Conservation (phyloP, 2,329 filamentous ascomycete genomes). For the Alternaria gaisen region DNA sequence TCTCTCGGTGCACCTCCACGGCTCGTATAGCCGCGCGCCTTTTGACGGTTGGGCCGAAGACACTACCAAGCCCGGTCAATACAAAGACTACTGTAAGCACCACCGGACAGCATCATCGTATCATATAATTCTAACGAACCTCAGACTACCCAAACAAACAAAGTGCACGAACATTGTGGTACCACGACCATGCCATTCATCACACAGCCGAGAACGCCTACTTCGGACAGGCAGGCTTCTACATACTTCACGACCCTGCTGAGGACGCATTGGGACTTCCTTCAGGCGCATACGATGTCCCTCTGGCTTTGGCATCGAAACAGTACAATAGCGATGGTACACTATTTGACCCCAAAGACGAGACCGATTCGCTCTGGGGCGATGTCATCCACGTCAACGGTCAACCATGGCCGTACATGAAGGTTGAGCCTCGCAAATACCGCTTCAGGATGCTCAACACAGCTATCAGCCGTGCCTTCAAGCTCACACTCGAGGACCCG, state of each 20-base stretch:
- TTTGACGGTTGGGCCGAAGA: conserved; percentile 67
- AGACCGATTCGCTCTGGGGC: conserved; percentile 61
- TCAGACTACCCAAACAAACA: conserved; percentile 65
- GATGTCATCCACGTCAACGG: conserved; percentile 69
- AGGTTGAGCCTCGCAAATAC: conserved; percentile 69
- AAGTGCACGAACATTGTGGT: conserved; percentile 65
- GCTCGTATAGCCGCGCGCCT: conserved; percentile 58
- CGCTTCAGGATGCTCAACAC: conserved; percentile 64
- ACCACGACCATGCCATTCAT: conserved; percentile 57
- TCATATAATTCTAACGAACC: conserved; percentile 6
- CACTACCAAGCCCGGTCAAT: conserved; percentile 59
- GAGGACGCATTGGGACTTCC: conserved; percentile 63
- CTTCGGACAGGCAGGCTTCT: conserved; percentile 66
- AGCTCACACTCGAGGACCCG: conserved; percentile 58
- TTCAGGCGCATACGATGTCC: conserved; percentile 63
- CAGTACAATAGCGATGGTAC: conserved; percentile 64
- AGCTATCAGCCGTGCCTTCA: conserved; percentile 54
- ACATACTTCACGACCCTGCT: conserved; percentile 62
- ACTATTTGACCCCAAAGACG: conserved; percentile 59
- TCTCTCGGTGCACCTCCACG: conserved; percentile 65
- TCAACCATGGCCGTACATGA: conserved; percentile 66
- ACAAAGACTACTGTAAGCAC: conserved; percentile 55
- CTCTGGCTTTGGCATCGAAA: conserved; percentile 62
- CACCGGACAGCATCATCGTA: neutral
- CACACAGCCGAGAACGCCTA: conserved; percentile 66